Percentiles rank a stretch among this genome's conserved stretches.
Evolutionary conservation across 768 basidiomycete species (phyloP).

Genomic region (Lentinula detonsa): DNA sequence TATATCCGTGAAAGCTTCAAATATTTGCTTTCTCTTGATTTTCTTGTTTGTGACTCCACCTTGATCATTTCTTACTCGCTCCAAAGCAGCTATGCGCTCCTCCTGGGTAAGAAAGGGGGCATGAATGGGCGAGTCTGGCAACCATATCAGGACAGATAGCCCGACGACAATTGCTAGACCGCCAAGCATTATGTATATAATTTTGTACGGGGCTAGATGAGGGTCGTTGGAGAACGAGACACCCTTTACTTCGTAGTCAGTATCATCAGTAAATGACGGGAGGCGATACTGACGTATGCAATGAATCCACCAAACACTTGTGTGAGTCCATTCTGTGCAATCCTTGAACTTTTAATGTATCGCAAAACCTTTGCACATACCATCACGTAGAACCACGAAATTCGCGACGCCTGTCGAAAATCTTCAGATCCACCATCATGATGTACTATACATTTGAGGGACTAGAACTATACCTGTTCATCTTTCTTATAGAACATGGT

Average conservation of each 20-base stretch:
- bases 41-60: conserved; percentile 58
- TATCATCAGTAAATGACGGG: not conserved
- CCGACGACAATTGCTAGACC: conserved; percentile 57
- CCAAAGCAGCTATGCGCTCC: conserved; percentile 56
- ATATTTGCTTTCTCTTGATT: conserved; percentile 51
- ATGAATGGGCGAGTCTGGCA: conserved; percentile 62
- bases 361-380: conserved; percentile 20
- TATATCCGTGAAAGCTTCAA: conserved; percentile 50
- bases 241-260: conserved; percentile 27
- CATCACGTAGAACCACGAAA: conserved; percentile 67
- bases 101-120: conserved; percentile 49
- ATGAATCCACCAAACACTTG: conserved; percentile 58
- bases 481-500: conserved; percentile 68
- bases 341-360: not conserved
- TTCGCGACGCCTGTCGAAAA: conserved; percentile 38
- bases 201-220: conserved; percentile 49
- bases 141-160: conserved; percentile 47
- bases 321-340: conserved; percentile 48
- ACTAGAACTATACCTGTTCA: conserved; percentile 37
- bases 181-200: conserved; percentile 56
- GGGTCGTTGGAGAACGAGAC: conserved; percentile 48
- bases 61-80: conserved; percentile 62
- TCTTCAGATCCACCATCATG: not conserved
- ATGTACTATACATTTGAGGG: not conserved
- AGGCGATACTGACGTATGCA: conserved; percentile 40